A percentile compares a stretch with the other conserved stretches of the same genome.
phyloP scores from a whole-genome alignment of 495 filamentous ascomycete genomes.

The Daldinia caldariorum region DNA sequence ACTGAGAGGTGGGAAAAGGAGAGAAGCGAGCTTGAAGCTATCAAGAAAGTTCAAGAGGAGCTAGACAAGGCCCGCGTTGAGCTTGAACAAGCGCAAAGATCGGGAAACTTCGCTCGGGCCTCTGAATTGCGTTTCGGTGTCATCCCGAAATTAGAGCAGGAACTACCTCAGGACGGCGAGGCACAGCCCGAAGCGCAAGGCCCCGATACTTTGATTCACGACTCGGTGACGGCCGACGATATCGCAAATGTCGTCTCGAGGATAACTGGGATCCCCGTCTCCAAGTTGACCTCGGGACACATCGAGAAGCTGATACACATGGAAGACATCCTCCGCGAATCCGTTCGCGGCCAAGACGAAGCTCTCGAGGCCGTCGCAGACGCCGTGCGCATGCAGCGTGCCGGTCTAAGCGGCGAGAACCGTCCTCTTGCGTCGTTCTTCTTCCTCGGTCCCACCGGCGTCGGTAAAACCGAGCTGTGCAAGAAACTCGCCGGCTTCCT shows the following conservation, averaged over 20 bases:
- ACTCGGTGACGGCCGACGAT: constrained; percentile 92
- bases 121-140: constrained; percentile 86
- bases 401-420: constrained; percentile 90
- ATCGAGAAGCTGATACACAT: constrained; percentile 92
- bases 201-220: constrained; percentile 77
- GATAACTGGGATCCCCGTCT: constrained; percentile 90
- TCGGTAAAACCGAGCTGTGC: constrained; percentile 96
- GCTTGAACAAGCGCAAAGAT: constrained; percentile 85
- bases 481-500: constrained; percentile 94
- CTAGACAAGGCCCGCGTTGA: constrained; percentile 86
- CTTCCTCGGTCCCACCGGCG: constrained; percentile 96
- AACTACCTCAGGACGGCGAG: constrained; percentile 80
- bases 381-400: constrained; percentile 92
- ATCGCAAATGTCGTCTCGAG: constrained; percentile 91
- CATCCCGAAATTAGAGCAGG: constrained; percentile 81
- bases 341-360: constrained; percentile 92
- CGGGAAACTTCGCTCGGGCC: constrained; percentile 90
- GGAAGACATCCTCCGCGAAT: constrained; percentile 88
- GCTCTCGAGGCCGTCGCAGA: constrained; percentile 90
- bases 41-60: constrained; percentile 86
- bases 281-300: constrained; percentile 90
- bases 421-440: constrained; percentile 93
- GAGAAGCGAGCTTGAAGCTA: constrained; percentile 78
- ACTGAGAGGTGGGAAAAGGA: constrained; percentile 91
- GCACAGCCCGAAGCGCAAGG: constrained; percentile 49